Base-by-base conservation (phyloP, 257 asterid species). In the Gentiana straminea region DNA sequence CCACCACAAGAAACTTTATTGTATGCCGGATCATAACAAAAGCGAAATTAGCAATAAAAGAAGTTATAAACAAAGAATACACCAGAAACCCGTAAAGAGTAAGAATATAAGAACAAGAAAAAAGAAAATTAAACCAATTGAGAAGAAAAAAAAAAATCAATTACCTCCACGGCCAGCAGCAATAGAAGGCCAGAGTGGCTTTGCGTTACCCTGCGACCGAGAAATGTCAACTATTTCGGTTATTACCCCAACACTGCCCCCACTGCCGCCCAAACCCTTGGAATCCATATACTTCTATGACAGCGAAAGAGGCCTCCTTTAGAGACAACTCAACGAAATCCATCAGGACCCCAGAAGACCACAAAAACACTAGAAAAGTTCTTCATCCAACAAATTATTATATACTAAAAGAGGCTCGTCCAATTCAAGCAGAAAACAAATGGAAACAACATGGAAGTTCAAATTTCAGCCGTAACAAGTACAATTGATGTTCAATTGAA, bases 221-320 rank as follows among this genome's bases (percentile, higher is more conserved):
- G 54, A 61, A 50, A 60, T 69, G 66, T 83, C 82, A 54, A 64
- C 81, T 54, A 70, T 82, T 67, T 66, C 81, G 61, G 66, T 72
- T 60, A 59, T 52, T 51, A 44, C 35, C 64, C 60, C 69, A 13
- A 54, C 77, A 33, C 60, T 55, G 54, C 76, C 66, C 2, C 66
- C 24, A 24, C 24, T 56, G 51, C 72, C 60, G 35, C 61, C 68
- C 55, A 79, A 79, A 61, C 85, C 83, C 77, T 83, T 84, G 33
- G 94, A 81, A 61, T 89, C 88, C 93, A 82, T 82, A 52, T 74
- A 68, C 72, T 78, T 73, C 11, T 13, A 68, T 12, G 52, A 59
- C 76, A 5, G 66, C 63, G 35, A 50, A 52, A 13, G 34, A 73
- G 1, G 65, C 64, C 38, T 60, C 55, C 58, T 64, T 58, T 43